These are phyloP conservation scores for Sanchytrium tribonematis DNA, from an alignment of 371 early-diverging fungal species.

Conservation along the genomic window DNA sequence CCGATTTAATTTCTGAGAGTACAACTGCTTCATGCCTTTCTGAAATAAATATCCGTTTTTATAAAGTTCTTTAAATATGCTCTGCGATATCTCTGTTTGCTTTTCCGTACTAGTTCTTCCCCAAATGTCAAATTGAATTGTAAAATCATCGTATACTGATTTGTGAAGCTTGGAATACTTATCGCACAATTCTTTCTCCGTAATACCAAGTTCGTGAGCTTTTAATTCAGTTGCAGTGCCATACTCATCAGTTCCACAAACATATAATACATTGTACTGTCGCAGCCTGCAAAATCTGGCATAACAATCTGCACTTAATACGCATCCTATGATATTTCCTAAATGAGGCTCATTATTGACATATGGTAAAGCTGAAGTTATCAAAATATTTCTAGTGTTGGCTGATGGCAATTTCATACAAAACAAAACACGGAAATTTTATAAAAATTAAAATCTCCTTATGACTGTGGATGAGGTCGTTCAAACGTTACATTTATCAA, in stretches of 20 bases:
- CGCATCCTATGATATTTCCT: constrained; percentile 97
- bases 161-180: constrained; percentile 74
- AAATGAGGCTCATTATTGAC: constrained; percentile 99
- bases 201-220: constrained; percentile 68
- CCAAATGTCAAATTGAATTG: constrained; percentile 80
- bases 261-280: constrained; percentile 64
- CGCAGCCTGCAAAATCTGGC: constrained; percentile 70
- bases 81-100: constrained; percentile 81
- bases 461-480: too few relatives aligned
- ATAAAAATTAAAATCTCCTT: too few relatives aligned
- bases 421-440: too few relatives aligned
- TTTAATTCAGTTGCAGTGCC: constrained; percentile 99
- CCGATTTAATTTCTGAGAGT: constrained; percentile 59
- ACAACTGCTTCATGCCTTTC: constrained; percentile 61
- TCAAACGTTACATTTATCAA: too few relatives aligned
- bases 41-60: constrained; percentile 42
- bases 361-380: constrained; percentile 96
- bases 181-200: constrained; percentile 81
- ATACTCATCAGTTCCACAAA: constrained; percentile 99
- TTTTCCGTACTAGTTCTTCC: constrained; percentile 75
- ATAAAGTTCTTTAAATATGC: constrained; percentile 56
- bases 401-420: constrained; percentile 1
- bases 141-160: constrained; percentile 86
- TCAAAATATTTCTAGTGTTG: constrained; percentile 46
- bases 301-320: constrained; percentile 92